A percentile compares a stretch with the other conserved stretches of the same genome.
Evolutionary conservation across 2,329 filamentous ascomycete species (phyloP).

Genomic region (Pseudogymnoascus sp.): DNA sequence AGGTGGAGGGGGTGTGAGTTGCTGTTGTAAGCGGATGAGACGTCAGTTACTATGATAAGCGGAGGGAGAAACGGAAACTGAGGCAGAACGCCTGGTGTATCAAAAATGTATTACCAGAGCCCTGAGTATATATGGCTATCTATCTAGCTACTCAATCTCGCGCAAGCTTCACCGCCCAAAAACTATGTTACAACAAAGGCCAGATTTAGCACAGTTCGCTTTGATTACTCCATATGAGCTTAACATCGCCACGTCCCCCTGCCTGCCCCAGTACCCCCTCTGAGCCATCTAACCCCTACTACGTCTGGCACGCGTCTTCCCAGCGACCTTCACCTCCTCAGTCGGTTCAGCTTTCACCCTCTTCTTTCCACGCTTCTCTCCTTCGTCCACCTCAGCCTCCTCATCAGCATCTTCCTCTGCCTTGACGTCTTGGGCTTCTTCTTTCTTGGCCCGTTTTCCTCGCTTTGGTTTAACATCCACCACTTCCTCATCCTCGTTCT

Average conservation of each 20-base stretch:
- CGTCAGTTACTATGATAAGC: background rate
- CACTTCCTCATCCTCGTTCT: conserved; percentile 23
- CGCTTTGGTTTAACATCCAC: conserved; percentile 26
- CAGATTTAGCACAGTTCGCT: background rate
- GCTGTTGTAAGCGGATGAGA: background rate
- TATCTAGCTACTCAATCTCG: background rate
- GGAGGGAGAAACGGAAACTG: background rate
- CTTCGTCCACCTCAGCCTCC: conserved; percentile 17
- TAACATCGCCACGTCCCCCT: background rate
- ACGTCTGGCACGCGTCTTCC: background rate
- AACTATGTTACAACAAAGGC: background rate
- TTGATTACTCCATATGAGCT: background rate
- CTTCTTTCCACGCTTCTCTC: background rate
- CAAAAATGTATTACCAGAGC: background rate
- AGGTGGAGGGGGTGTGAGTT: background rate
- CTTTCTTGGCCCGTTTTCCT: conserved; percentile 25
- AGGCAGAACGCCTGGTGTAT: background rate
- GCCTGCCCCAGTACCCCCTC: background rate
- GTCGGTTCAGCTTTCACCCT: conserved; percentile 7
- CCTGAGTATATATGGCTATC: background rate
- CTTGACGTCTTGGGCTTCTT: conserved; percentile 19
- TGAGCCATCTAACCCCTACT: background rate
- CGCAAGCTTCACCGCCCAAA: background rate
- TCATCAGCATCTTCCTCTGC: conserved; percentile 16
- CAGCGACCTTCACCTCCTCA: conserved; percentile 15